A percentile compares a stretch with the other conserved stretches of the same genome.
These are phyloP conservation scores for Pythium aphanidermatum DNA, from an alignment of 352 stramenopile genomes.

Conservation along the genomic window DNA sequence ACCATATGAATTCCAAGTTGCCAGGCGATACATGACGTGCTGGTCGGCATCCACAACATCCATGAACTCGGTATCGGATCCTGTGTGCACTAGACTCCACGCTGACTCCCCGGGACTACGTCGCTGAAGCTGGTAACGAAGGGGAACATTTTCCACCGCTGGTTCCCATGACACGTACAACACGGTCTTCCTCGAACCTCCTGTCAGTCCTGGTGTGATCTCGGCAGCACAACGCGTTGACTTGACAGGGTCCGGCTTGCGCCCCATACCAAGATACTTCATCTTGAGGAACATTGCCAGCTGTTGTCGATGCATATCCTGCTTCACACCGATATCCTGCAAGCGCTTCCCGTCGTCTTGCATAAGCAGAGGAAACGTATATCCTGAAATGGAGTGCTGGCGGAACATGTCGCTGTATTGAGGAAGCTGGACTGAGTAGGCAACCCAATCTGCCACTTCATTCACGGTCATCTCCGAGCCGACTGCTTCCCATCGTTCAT, in stretches of 20 bases:
- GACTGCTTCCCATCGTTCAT: constrained; percentile 72
- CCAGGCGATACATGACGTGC: constrained; percentile 67
- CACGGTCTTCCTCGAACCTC: constrained; percentile 17
- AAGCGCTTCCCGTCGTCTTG: constrained; percentile 67
- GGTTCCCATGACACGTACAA: constrained; percentile 58
- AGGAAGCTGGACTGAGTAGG: constrained; percentile 70
- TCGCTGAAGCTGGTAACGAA: constrained; percentile 68
- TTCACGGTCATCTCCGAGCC: constrained; percentile 83
- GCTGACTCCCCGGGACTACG: constrained; percentile 46
- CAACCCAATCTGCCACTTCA: constrained; percentile 79
- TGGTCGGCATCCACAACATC: constrained; percentile 47
- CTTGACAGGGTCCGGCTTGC: constrained; percentile 40
- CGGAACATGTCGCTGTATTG: constrained; percentile 79
- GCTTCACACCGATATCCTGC: constrained; percentile 64
- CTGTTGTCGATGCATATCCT: constrained; percentile 69
- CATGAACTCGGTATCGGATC: constrained; percentile 64
- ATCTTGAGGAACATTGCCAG: constrained; percentile 78
- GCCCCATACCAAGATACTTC: constrained; percentile 76
- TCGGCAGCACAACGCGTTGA: constrained; percentile 35
- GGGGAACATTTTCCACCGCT: constrained; percentile 29
- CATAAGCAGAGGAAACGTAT: constrained; percentile 85
- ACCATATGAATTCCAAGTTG: constrained; percentile 81
- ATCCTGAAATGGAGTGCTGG: constrained; percentile 75
- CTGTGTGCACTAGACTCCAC: constrained; percentile 58
- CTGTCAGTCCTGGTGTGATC: constrained; percentile 7